Conservation (phyloP, 768 basidiomycete species). For the Podaxis carcinomalis region DNA sequence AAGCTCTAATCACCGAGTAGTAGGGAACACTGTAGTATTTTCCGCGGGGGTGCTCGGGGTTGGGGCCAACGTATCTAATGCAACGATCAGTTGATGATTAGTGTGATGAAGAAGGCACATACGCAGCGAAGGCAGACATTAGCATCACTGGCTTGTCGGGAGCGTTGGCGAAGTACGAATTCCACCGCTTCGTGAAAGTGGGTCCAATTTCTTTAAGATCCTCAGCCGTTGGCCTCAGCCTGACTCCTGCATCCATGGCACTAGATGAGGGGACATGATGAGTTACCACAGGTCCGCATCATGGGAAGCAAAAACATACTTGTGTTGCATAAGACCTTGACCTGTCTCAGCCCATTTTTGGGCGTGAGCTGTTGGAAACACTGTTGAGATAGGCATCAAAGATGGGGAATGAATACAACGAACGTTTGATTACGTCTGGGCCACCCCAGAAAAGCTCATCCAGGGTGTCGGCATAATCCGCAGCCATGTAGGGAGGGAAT, state of each 20-base stretch:
- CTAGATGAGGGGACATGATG: constrained; percentile 23
- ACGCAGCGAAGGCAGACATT: constrained; percentile 39
- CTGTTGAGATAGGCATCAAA: background rate
- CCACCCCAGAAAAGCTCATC: constrained; percentile 41
- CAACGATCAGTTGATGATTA: background rate
- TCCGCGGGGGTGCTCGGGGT: constrained; percentile 14
- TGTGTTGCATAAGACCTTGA: constrained; percentile 47
- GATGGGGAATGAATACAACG: constrained; percentile 9
- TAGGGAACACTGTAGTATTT: constrained; percentile 20
- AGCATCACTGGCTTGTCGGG: constrained; percentile 55
- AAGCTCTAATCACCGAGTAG: constrained; percentile 13
- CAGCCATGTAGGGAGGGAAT: constrained; percentile 36
- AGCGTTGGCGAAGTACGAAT: constrained; percentile 40
- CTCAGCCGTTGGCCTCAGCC: constrained; percentile 44
- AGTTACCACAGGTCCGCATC: background rate
- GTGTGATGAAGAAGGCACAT: constrained; percentile 9
- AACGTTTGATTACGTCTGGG: constrained; percentile 35
- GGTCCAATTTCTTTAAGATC: constrained; percentile 50
- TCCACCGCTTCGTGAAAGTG: constrained; percentile 45
- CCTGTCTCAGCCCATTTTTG: constrained; percentile 31
- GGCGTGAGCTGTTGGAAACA: constrained; percentile 11
- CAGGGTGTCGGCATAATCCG: constrained; percentile 43
- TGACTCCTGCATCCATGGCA: constrained; percentile 51
- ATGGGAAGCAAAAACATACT: constrained; percentile 28
- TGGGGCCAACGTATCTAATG: constrained; percentile 16